Evolutionary conservation across 768 basidiomycete species (phyloP), one percentile per base, ranked within the genome.

Genomic region (Podaxis rugospora): DNA sequence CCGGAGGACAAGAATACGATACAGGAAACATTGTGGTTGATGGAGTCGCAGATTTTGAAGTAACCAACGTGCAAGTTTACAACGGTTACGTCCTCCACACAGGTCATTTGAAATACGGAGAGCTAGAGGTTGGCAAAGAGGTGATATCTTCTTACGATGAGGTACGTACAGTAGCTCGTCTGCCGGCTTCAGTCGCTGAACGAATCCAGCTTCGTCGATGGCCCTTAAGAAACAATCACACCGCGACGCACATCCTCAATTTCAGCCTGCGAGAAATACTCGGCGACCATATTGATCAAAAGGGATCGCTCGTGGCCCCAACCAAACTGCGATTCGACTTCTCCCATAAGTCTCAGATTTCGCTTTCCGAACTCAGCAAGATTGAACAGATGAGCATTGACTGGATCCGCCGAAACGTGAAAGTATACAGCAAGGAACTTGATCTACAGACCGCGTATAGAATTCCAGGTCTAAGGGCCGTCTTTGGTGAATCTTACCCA

Each of bases 321-420:
- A 86, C 88, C 23, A 98, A 97, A 74, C 84, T 99, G 25, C 93
- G 97, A 16, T 99, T 99, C 75, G 97, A 99, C 74, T 99, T 98
- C 74, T 95, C 93, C 16, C 97, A 99, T 78, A 98, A 97, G 73
- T 82, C 92, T 2, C 88, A 87, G 62, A 90, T 98, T 63, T 71
- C 84, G n/a, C 71, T 85, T 1, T 73, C 84, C 2, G 95, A 98
- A 54, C 81, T 98, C 36, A 69, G 75, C 52, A 88, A 87, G 72
- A 95, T 99, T 65, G 95, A 98, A 73, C 70, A 72, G 5, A 87
- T 93, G 79, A 89, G 87, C 68, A 76, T 87, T 63, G 90, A 92
- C 55, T 98, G 95, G 95, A 92, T 99, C 73, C 83, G 83, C 69
- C 85, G 81, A 71, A 94, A 96, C 66, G 93, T 94, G 65, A 84